Evolutionary conservation across 192 early-diverging fungal species (phyloP).

Genomic region (Jimgerdemannia flammicorona): DNA sequence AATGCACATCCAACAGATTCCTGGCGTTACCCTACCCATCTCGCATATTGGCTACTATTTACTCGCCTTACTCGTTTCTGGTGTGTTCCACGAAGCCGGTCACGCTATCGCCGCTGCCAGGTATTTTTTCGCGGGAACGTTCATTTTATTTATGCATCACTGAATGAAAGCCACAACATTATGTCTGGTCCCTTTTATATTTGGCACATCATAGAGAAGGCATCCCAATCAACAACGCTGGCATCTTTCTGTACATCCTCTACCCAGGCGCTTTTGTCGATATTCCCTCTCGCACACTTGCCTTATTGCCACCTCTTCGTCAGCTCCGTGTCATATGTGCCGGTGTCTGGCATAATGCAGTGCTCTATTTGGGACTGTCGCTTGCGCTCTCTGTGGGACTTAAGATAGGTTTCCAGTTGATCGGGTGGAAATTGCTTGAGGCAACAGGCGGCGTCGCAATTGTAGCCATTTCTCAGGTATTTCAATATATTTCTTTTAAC

Average conservation of each 20-base stretch:
- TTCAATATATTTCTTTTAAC: not conserved
- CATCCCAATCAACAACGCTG: conserved; percentile 54
- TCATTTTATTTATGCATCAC: conserved; percentile 4
- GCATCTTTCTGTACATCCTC: conserved; percentile 62
- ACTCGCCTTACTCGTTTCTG: conserved; percentile 55
- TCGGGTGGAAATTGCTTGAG: conserved; percentile 51
- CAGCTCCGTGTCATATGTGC: conserved; percentile 66
- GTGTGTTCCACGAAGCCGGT: conserved; percentile 68
- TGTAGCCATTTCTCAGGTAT: conserved; percentile 35
- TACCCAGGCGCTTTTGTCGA: conserved; percentile 81
- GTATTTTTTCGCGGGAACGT: conserved; percentile 32
- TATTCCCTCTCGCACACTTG: conserved; percentile 41
- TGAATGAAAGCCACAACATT: not conserved
- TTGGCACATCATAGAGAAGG: conserved; percentile 38
- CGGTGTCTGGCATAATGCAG: conserved; percentile 71
- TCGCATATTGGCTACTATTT: conserved; percentile 67
- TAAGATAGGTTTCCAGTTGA: conserved; percentile 26
- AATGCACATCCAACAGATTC: conserved; percentile 47
- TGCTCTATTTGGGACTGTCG: conserved; percentile 41
- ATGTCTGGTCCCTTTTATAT: not conserved
- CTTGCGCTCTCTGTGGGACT: conserved; percentile 39
- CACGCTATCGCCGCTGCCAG: conserved; percentile 68
- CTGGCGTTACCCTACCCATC: conserved; percentile 68
- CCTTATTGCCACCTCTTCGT: conserved; percentile 33
- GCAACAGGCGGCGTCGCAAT: conserved; percentile 55